These are phyloP conservation scores for Neurospora terricola DNA, from an alignment of 495 filamentous ascomycete species.

Conservation along the genomic window DNA sequence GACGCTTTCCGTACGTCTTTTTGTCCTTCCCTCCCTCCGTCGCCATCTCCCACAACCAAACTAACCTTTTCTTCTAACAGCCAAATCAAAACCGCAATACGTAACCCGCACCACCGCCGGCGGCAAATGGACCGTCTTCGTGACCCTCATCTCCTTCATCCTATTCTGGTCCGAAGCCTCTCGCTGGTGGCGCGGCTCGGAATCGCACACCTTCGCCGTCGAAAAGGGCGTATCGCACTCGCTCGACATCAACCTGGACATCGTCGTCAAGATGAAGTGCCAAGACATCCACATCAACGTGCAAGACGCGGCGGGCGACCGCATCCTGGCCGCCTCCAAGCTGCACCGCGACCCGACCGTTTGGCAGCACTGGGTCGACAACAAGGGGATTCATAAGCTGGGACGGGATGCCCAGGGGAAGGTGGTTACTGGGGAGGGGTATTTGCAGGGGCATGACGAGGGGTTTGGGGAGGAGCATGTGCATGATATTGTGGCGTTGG, in stretches of 20 bases:
- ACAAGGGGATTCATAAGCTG: constrained; percentile 56
- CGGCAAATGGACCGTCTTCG: constrained; percentile 84
- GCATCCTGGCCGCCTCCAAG: constrained; percentile 70
- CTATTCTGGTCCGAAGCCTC: constrained; percentile 68
- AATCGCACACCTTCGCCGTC: constrained; percentile 83
- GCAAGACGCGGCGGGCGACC: constrained; percentile 88
- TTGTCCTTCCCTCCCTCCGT: not conserved
- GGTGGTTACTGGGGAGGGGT: constrained; percentile 44
- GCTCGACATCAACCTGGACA: constrained; percentile 91
- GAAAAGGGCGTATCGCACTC: constrained; percentile 83
- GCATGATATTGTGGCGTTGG: constrained; percentile 58
- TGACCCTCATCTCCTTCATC: constrained; percentile 58
- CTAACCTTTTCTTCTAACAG: no score
- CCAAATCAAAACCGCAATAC: constrained; percentile 94
- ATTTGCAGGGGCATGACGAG: constrained; percentile 38
- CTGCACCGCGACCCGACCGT: constrained; percentile 66
- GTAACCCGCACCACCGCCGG: constrained; percentile 70
- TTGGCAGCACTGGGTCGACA: constrained; percentile 75
- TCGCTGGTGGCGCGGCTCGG: constrained; percentile 74
- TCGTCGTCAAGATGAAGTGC: constrained; percentile 87
- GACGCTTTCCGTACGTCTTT: constrained; percentile 85
- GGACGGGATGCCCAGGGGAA: constrained; percentile 40
- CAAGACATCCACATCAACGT: constrained; percentile 87
- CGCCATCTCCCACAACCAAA: no score
- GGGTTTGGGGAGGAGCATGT: constrained; percentile 60